Evolutionary conservation across 371 early-diverging fungal genomes (phyloP).

Genomic region (Mortierella sp.): DNA sequence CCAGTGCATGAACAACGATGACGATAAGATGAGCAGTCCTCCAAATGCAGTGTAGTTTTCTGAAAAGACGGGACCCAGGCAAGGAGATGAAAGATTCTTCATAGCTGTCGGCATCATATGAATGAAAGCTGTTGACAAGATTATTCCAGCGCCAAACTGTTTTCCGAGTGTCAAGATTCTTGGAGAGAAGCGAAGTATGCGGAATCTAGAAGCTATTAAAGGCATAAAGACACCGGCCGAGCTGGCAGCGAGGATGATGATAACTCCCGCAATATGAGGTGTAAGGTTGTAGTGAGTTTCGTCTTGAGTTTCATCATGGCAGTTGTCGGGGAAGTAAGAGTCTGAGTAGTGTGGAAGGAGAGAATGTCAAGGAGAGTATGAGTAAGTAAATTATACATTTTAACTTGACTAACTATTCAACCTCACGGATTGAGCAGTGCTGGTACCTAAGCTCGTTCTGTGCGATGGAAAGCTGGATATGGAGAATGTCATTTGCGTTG

Average conservation of each 20-base stretch:
- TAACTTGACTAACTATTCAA: neutral
- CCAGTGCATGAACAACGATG: conserved; percentile 60
- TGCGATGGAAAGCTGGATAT: too few species aligned
- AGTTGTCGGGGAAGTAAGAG: neutral
- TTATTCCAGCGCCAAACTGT: conserved; percentile 84
- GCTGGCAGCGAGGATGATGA: conserved; percentile 63
- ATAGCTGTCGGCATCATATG: conserved; percentile 69
- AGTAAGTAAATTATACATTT: too few species aligned
- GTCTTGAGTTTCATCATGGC: neutral
- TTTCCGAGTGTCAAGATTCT: conserved; percentile 54
- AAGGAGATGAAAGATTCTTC: conserved; percentile 58
- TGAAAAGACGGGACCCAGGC: conserved; percentile 55
- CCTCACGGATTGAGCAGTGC: neutral
- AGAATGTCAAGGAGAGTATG: neutral
- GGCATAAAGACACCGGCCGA: conserved; percentile 56
- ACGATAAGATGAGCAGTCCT: conserved; percentile 63
- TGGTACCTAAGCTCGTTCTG: neutral
- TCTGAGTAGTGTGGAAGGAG: neutral
- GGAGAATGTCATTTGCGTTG: too few species aligned
- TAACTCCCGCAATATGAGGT: conserved; percentile 68
- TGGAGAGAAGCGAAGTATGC: neutral
- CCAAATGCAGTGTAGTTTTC: conserved; percentile 61
- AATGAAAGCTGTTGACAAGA: conserved; percentile 84
- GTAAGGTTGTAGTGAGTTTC: conserved; percentile 50
- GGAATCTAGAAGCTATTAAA: conserved; percentile 22